Base-by-base conservation (phyloP, 2,329 filamentous ascomycete species). In the Fusarium newnesense region DNA sequence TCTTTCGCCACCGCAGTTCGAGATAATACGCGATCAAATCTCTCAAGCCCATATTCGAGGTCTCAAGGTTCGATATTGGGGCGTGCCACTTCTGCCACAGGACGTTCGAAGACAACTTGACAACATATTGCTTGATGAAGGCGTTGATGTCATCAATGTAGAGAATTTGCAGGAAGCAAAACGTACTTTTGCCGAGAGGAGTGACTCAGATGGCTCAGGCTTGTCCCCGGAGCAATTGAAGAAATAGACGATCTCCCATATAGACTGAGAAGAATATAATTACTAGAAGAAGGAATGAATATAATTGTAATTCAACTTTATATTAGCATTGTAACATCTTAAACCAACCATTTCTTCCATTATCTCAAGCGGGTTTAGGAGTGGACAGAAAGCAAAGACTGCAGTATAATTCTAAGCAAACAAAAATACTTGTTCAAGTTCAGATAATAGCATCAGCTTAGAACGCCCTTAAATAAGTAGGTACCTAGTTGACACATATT, bases 1-100 rank as follows among this genome's bases (percentile, higher is more conserved):
- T 6, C 78, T 93, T 4, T 85, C 83, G 36, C 67, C 77, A 6
- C 65, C 61, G 16, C 88, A 90, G 73, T 73, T 87, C 34, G 73
- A 70, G 28, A 83, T 80, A 46, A 77, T 90, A 43, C 79, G 83
- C 43, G 72, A 75, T 18, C 87, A 89, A 50, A 79, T 90, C 19
- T 70, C 79, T 28, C 81, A 82, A 47, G 89, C 88, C n/a, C 87
- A 90, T 62, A 73, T 66, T 21, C 82, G 85, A 60, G 89, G 89
- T 1, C 80, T 92, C 53, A 86, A 87, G 75, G 85, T 85, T 9
- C 80, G 90, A 61, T 92, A 91, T 75, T 92, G 90, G 90, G 87
- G 87, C 30, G 80, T 87, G 15, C 90, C 90, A 0, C 79, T 79
- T 21, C 91, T 89, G 89, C 89, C 90, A 4, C 75, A 87, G 11